A percentile compares a stretch with the other conserved stretches of the same genome.
phyloP scores from a whole-genome alignment of 192 early-diverging fungal species.

The Backusella westeae region DNA sequence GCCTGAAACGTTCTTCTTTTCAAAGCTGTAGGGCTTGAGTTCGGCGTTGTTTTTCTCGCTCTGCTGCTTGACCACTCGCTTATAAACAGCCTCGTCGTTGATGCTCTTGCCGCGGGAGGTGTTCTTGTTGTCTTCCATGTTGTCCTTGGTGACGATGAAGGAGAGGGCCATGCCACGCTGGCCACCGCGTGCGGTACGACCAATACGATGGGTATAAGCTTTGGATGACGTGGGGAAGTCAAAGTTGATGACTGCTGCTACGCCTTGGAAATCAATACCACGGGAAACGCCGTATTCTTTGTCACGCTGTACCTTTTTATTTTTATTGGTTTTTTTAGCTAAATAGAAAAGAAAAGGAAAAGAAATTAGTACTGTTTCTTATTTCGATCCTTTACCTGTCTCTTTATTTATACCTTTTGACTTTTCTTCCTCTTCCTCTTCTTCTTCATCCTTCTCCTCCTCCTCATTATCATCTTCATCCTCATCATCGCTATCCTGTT shows the following conservation, averaged over 20 bases:
- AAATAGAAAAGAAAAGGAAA: background rate
- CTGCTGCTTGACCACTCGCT: conserved; percentile 64
- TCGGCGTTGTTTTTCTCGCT: conserved; percentile 48
- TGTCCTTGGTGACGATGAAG: conserved; percentile 69
- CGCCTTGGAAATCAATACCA: conserved; percentile 94
- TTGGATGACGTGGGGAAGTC: conserved; percentile 87
- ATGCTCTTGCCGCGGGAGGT: conserved; percentile 32
- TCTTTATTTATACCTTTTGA: conserved; percentile 15
- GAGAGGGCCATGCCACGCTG: conserved; percentile 86
- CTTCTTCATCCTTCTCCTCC: conserved; percentile 25
- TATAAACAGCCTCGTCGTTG: conserved; percentile 69
- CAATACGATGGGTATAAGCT: conserved; percentile 92
- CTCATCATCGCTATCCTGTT: conserved; percentile 62
- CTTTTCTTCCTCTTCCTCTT: conserved; percentile 24
- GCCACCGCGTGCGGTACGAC: conserved; percentile 92
- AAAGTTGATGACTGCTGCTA: conserved; percentile 95
- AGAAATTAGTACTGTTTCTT: no score
- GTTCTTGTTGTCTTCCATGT: conserved; percentile 27
- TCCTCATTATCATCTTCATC: conserved; percentile 45
- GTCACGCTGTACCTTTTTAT: conserved; percentile 56
- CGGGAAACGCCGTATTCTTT: conserved; percentile 94
- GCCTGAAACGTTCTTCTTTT: conserved; percentile 86
- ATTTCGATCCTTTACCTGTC: conserved; percentile 10
- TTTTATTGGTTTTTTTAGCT: conserved; percentile 38
- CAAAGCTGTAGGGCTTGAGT: conserved; percentile 84